Conservation (phyloP, 1,139 yeast species). For the Blastobotrys arbuscula region DNA sequence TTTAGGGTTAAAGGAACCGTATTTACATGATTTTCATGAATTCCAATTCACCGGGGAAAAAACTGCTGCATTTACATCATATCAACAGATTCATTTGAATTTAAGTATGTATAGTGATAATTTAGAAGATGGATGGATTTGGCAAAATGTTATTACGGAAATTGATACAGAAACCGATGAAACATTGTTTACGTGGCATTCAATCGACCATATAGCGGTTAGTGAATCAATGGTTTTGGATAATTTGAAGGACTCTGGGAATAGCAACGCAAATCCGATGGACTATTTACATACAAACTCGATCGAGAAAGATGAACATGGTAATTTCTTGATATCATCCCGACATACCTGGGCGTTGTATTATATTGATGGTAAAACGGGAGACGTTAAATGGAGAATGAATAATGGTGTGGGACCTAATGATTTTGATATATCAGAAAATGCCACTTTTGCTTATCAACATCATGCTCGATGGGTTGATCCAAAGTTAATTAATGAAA, state of each 20-base stretch:
- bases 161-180: conserved; percentile 37
- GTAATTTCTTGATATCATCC: conserved; percentile 38
- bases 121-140: conserved; percentile 10
- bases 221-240: conserved; percentile 31
- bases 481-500: conserved; percentile 6
- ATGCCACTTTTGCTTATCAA: conserved; percentile 11
- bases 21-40: conserved; percentile 18
- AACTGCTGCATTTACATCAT: conserved; percentile 15
- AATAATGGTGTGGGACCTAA: conserved; percentile 1
- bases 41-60: conserved; percentile 13
- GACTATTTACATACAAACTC: conserved; percentile 42
- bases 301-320: conserved; percentile 38
- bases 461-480: conserved; percentile 14
- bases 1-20: conserved; percentile 14
- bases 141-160: conserved; percentile 23
- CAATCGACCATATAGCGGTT: conserved; percentile 38
- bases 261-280: conserved; percentile 38
- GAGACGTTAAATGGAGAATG: conserved; percentile 35
- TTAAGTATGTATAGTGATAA: conserved; percentile 3
- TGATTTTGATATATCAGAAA: conserved; percentile 5
- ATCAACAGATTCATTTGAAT: conserved; percentile 15
- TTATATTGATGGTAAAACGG: conserved; percentile 37
- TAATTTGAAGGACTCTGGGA: conserved; percentile 32
- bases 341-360: conserved; percentile 38
- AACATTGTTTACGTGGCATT: conserved; percentile 38